Base-by-base conservation (phyloP, 371 early-diverging fungal species). In the Mortierella sp. region DNA sequence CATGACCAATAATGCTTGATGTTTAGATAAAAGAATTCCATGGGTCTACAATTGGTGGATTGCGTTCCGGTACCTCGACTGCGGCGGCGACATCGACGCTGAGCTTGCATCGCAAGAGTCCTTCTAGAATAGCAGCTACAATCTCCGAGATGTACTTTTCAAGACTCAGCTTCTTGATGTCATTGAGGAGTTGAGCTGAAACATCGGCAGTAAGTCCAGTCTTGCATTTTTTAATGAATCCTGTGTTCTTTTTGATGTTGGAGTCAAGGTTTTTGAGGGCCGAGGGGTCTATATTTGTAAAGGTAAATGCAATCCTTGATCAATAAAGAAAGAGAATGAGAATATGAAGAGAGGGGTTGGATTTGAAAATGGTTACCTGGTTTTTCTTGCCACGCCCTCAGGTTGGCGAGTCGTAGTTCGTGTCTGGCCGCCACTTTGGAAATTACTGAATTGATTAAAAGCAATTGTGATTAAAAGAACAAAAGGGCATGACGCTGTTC, bases 141-240 rank as follows among this genome's bases (percentile, higher is more conserved):
- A 97, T 90, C 88, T 99, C 99, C 40, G 93, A 92, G 70, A 97
- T 89, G 84, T 98, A 99, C 80, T 98, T 99, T 78, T 97, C 98
- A n/a, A 98, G 89, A 70, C 93, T 95, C 32, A 99, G 88, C 49
- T 92, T 88, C 37, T 90, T 87, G 43, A 98, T 89, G 77, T 98
- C 99, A 59, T 94, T 93, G 45, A 94, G 83, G 8, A 98, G 84
- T 66, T 93, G 89, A 5, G 88, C 81, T 0, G 87, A 77, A 39
- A 89, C 89, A 65, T 97, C 97, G 18, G 92, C 90, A 24, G 94
- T 93, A 66, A 98, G 85, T 30, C 91, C 89, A 0, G 96, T 87
- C 72, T 94, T 94, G 84, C 97, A 94, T 83, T 96, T 97, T 77
- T 96, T 96, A 65, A 97, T 95, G 78, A 99, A 98, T 8, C 94